Conservation (phyloP, 2,329 filamentous ascomycete genomes). For the Biscogniauxia marginata region DNA sequence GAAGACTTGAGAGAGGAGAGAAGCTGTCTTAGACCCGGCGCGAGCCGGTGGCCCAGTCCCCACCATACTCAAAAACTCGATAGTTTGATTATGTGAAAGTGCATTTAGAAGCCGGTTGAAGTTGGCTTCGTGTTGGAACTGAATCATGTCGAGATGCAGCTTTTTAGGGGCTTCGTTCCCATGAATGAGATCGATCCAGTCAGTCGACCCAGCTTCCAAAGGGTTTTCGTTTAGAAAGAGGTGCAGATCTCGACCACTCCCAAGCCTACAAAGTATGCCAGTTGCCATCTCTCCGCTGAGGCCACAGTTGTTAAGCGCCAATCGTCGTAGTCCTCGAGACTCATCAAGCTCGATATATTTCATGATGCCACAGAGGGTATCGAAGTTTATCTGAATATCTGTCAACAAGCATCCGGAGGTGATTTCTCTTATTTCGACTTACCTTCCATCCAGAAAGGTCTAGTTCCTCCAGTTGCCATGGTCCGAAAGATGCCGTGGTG, state of each 20-base stretch:
- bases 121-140: conserved; percentile 51
- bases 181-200: conserved; percentile 48
- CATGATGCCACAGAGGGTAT: conserved; percentile 46
- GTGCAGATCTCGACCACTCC: conserved; percentile 45
- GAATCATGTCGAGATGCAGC: conserved; percentile 56
- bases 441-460: conserved; percentile 56
- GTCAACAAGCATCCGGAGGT: conserved; percentile 7
- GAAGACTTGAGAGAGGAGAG: conserved; percentile 50
- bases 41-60: conserved; percentile 51
- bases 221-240: conserved; percentile 52
- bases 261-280: conserved; percentile 50
- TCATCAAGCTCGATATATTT: conserved; percentile 43
- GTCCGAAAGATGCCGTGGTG: conserved; percentile 33
- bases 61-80: conserved; percentile 52
- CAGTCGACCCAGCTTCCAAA: conserved; percentile 51
- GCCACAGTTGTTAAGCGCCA: conserved; percentile 52
- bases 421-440: conserved; percentile 18
- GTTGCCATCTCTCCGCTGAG: conserved; percentile 51
- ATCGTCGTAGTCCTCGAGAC: conserved; percentile 41
- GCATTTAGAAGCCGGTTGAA: conserved; percentile 52
- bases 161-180: conserved; percentile 48
- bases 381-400: conserved; percentile 44
- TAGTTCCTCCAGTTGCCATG: conserved; percentile 51
- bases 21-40: conserved; percentile 45
- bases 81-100: conserved; percentile 48